Conservation (phyloP, 192 early-diverging fungal genomes). For the Kappamyces sp. region DNA sequence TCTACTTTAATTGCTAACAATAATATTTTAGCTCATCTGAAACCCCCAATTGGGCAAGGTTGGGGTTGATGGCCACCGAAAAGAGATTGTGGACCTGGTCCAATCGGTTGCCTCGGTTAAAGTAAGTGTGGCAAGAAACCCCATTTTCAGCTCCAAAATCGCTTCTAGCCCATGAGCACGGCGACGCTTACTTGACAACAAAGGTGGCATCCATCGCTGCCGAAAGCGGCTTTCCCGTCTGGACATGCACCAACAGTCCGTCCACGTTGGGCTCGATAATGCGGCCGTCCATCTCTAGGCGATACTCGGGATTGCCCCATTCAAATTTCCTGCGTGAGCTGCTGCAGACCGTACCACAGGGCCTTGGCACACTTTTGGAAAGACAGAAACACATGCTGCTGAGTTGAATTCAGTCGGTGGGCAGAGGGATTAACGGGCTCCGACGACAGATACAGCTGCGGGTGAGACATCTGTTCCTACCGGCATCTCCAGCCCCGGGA, state of each 20-base stretch:
- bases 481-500: conserved; percentile 1
- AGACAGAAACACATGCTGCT: conserved; percentile 1
- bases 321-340: conserved; percentile 10
- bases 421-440: not conserved
- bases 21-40: too few species aligned
- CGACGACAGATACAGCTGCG: conserved; percentile 10
- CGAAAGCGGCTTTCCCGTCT: conserved; percentile 8
- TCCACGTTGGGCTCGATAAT: not conserved
- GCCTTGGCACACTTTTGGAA: not conserved
- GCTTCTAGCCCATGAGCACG: not conserved
- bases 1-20: too few species aligned
- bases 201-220: not conserved
- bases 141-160: conserved; percentile 6
- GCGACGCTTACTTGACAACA: not conserved
- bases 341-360: not conserved
- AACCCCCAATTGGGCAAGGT: too few species aligned
- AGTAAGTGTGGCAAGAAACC: not conserved
- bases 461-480: not conserved
- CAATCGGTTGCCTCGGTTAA: too few species aligned
- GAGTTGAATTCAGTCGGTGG: not conserved
- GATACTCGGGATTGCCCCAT: not conserved
- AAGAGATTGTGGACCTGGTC: too few species aligned
- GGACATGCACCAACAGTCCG: conserved; percentile 1
- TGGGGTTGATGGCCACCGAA: too few species aligned
- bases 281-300: conserved; percentile 15